Conservation (phyloP, 2,329 filamentous ascomycete species). For the Talaromyces sp. region DNA sequence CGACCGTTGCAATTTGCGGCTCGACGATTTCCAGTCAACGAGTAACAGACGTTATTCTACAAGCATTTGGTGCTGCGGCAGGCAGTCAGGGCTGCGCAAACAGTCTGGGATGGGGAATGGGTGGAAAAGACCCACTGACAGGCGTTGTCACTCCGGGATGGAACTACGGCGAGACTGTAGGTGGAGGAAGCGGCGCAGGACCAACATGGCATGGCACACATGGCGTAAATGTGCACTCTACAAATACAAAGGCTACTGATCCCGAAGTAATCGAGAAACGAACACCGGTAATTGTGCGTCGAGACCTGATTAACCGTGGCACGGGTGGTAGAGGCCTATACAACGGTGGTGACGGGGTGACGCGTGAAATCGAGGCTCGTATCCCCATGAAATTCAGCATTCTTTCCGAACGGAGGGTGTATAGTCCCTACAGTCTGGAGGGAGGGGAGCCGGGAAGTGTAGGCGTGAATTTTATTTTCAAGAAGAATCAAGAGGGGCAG, state of each 20-base stretch:
- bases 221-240: slow-evolving; percentile 73
- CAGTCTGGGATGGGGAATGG: slow-evolving; percentile 73
- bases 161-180: slow-evolving; percentile 61
- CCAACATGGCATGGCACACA: slow-evolving; percentile 64
- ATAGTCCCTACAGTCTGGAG: slow-evolving; percentile 70
- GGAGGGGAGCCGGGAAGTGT: slow-evolving; percentile 53
- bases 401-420: slow-evolving; percentile 65
- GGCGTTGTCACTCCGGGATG: slow-evolving; percentile 7
- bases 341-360: slow-evolving; percentile 63
- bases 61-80: slow-evolving; percentile 67
- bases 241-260: slow-evolving; percentile 73
- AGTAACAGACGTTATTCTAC: slow-evolving; percentile 69
- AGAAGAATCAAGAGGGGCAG: slow-evolving; percentile 6
- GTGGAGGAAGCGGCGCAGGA: slow-evolving; percentile 66
- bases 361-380: slow-evolving; percentile 72
- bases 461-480: slow-evolving; percentile 9
- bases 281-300: slow-evolving; percentile 64
- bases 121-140: slow-evolving; percentile 49
- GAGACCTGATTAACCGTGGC: slow-evolving; percentile 58
- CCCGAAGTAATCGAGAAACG: slow-evolving; percentile 68
- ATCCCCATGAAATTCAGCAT: slow-evolving; percentile 71
- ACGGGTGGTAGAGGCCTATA: slow-evolving; percentile 61
- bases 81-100: slow-evolving; percentile 70
- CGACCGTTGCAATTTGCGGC: slow-evolving; percentile 68
- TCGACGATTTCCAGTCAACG: slow-evolving; percentile 57